These are phyloP conservation scores for Elsinoe australis DNA, from an alignment of 2,329 filamentous ascomycete species.

Conservation along the genomic window DNA sequence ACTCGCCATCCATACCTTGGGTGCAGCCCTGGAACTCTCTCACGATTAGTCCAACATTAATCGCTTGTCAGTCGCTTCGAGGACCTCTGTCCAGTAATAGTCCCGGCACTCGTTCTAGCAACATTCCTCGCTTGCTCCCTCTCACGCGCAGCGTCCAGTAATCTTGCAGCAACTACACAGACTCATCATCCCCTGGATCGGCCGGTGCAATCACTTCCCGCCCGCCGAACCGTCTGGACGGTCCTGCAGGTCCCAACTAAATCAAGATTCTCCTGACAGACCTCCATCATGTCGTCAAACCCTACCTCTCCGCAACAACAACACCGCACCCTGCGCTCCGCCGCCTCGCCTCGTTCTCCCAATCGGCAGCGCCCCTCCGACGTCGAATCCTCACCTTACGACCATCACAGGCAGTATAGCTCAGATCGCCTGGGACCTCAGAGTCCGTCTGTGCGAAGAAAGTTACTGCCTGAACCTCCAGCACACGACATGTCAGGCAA, in stretches of 20 bases:
- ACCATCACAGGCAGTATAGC: constrained; percentile 23
- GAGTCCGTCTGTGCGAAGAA: constrained; percentile 4
- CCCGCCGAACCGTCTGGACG: constrained; percentile 16
- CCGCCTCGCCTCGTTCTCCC: constrained; percentile 39
- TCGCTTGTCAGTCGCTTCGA: constrained; percentile 9
- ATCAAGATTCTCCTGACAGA: constrained; percentile 8
- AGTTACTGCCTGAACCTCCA: constrained; percentile 7
- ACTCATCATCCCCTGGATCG: constrained; percentile 8
- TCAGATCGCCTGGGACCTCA: constrained; percentile 17
- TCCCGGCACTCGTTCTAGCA: constrained; percentile 2
- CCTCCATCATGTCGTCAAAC: constrained; percentile 11
- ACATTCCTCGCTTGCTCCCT: constrained; percentile 3
- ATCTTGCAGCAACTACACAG: constrained; percentile 2
- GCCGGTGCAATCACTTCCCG: constrained; percentile 15
- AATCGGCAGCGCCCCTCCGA: constrained; percentile 60
- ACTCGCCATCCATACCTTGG: background rate
- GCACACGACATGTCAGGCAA: constrained; percentile 27
- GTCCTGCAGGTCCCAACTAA: constrained; percentile 15
- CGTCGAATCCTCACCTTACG: constrained; percentile 55
- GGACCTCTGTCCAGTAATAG: constrained; percentile 13
- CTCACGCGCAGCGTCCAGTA: background rate
- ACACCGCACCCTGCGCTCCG: constrained; percentile 17
- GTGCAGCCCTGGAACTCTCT: constrained; percentile 12
- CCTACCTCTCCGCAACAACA: constrained; percentile 19
- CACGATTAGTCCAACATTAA: background rate